These are phyloP conservation scores for Martensiomyces pterosporus DNA, from an alignment of 192 early-diverging fungal species.

Conservation along the genomic window DNA sequence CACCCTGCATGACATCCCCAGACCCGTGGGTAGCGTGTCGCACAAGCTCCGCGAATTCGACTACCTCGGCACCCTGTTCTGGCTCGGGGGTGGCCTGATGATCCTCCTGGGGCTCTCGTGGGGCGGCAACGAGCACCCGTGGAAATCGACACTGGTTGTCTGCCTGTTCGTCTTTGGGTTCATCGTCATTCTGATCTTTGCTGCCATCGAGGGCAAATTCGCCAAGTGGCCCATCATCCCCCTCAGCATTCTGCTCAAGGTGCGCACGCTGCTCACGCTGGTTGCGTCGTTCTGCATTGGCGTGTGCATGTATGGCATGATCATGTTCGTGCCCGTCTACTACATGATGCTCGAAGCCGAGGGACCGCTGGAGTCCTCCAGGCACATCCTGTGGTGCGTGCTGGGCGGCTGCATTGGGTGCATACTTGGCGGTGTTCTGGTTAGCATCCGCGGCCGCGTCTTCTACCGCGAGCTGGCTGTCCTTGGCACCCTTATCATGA, in stretches of 20 bases:
- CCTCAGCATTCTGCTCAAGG: constrained; percentile 21
- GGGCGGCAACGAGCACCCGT: constrained; percentile 59
- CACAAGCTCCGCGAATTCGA: constrained; percentile 54
- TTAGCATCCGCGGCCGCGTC: constrained; percentile 22
- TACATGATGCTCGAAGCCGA: constrained; percentile 34
- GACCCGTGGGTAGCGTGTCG: constrained; percentile 19
- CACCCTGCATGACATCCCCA: constrained; percentile 56
- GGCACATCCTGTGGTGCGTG: constrained; percentile 34
- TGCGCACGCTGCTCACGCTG: constrained; percentile 26
- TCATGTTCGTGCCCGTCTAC: constrained; percentile 52
- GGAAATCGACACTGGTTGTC: constrained; percentile 50
- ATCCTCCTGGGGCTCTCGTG: constrained; percentile 55
- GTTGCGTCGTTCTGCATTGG: constrained; percentile 40
- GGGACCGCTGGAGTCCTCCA: constrained; percentile 14
- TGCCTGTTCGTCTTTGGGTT: constrained; percentile 49
- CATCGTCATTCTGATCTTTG: constrained; percentile 43
- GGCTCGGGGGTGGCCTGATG: constrained; percentile 50
- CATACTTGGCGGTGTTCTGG: constrained; percentile 25
- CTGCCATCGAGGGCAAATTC: constrained; percentile 53
- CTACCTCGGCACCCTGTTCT: constrained; percentile 52
- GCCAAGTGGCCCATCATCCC: constrained; percentile 68
- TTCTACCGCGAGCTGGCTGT: constrained; percentile 38
- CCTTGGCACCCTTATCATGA: constrained; percentile 32
- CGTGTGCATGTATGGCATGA: constrained; percentile 43
- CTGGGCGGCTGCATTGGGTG: constrained; percentile 26